Conservation (phyloP, 2,329 filamentous ascomycete genomes). For the Fusarium miscanthi region DNA sequence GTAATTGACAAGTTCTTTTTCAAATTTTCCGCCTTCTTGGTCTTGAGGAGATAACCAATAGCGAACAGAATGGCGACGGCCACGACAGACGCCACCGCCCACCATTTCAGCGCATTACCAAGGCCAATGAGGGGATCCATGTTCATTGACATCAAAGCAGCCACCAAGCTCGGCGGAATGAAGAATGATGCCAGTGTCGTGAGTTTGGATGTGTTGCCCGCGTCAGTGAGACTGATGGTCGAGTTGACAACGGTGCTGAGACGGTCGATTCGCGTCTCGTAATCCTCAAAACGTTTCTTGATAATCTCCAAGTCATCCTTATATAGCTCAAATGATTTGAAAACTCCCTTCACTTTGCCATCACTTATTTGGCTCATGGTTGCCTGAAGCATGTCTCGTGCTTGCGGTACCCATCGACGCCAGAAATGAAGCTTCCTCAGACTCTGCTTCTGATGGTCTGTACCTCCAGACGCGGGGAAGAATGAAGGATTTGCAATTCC, state of each 20-base stretch:
- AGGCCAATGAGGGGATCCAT: neutral
- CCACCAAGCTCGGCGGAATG: neutral
- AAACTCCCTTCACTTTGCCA: accelerated
- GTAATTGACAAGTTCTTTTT: neutral
- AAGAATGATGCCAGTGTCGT: neutral
- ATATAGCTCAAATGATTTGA: neutral
- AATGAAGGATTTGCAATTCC: neutral
- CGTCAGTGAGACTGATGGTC: neutral
- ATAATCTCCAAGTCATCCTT: neutral
- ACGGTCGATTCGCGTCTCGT: neutral
- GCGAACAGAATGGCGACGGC: neutral
- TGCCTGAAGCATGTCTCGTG: neutral
- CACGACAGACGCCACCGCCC: neutral
- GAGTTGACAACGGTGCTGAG: neutral
- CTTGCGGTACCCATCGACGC: neutral
- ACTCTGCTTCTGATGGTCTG: neutral
- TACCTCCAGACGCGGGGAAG: neutral
- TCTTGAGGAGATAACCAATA: neutral
- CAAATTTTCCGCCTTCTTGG: neutral
- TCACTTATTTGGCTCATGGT: neutral
- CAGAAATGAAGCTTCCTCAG: neutral
- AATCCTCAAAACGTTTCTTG: neutral
- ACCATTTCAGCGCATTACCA: neutral
- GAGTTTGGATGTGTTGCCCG: neutral
- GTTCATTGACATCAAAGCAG: neutral